These are phyloP conservation scores for Antarctomyces pellizariae DNA, from an alignment of 495 filamentous ascomycete genomes.

Conservation along the genomic window DNA sequence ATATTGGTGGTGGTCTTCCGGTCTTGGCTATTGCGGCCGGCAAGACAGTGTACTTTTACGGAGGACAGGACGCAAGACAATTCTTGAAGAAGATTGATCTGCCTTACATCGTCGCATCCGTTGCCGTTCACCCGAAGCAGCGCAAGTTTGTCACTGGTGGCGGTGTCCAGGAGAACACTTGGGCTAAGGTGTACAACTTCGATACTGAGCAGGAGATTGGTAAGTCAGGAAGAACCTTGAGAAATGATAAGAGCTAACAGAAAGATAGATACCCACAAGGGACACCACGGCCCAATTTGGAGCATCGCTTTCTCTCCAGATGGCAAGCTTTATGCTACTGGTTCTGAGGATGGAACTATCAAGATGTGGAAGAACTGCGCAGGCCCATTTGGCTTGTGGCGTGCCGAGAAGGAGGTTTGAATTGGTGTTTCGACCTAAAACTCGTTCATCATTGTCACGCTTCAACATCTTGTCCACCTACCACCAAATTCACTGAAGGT, in stretches of 20 bases:
- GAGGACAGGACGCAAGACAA: constrained; percentile 40
- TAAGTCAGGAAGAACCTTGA: constrained; percentile 15
- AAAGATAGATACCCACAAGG: constrained; percentile 69
- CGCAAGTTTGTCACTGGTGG: constrained; percentile 73
- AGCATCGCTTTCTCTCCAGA: constrained; percentile 83
- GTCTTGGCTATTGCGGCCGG: constrained; percentile 52
- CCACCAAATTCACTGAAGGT: too few species aligned
- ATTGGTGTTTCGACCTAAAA: too few species aligned
- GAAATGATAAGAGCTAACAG: constrained; percentile 10
- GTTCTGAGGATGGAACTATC: constrained; percentile 91
- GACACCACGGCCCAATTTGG: constrained; percentile 95
- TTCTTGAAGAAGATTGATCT: constrained; percentile 58
- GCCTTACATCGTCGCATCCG: constrained; percentile 66
- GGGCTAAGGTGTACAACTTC: constrained; percentile 80
- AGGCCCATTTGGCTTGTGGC: constrained; percentile 30
- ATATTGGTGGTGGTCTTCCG: constrained; percentile 28
- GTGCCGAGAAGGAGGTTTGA: constrained; percentile 8
- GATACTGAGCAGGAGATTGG: constrained; percentile 56
- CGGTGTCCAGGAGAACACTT: constrained; percentile 73
- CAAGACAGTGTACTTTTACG: constrained; percentile 82
- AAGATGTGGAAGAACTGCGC: constrained; percentile 56
- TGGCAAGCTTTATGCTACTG: constrained; percentile 85
- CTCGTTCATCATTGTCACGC: too few species aligned
- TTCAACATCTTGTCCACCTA: too few species aligned
- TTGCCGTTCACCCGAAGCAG: constrained; percentile 60